Percentiles rank a stretch among this genome's conserved stretches.
Evolutionary conservation across 2,329 filamentous ascomycete genomes (phyloP).

Genomic region (Epichloe elymi): DNA sequence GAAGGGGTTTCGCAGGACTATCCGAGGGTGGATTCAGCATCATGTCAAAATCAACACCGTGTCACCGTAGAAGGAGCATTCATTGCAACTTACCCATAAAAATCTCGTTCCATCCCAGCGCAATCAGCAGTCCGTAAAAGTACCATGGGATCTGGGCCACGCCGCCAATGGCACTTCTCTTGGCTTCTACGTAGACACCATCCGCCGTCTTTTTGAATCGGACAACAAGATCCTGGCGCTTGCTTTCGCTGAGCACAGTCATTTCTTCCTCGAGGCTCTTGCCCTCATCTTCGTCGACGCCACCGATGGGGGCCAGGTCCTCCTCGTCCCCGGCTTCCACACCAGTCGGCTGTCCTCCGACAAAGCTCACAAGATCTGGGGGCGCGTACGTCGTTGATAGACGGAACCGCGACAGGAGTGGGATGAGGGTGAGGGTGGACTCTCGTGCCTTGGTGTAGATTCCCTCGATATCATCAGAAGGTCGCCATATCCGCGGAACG

Average conservation of each 20-base stretch:
- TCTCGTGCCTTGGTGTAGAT: conserved; percentile 86
- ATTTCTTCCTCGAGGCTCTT: conserved; percentile 95
- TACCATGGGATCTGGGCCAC: conserved; percentile 90
- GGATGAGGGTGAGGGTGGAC: conserved; percentile 81
- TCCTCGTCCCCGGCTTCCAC: conserved; percentile 78
- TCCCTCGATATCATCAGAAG: conserved; percentile 93
- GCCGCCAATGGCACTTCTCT: conserved; percentile 89
- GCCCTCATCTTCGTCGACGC: conserved; percentile 86
- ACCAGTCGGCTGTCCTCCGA: conserved; percentile 63
- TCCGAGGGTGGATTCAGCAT: not conserved
- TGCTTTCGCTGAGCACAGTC: conserved; percentile 80
- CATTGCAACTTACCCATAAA: conserved; percentile 56
- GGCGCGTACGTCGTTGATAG: conserved; percentile 60
- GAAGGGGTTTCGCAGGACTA: conserved; percentile 84
- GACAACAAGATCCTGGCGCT: conserved; percentile 81
- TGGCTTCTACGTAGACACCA: conserved; percentile 94
- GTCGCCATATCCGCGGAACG: conserved; percentile 92
- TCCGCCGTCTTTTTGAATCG: conserved; percentile 98
- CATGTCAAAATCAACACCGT: too few species aligned
- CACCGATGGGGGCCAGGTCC: conserved; percentile 76
- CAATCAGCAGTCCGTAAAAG: conserved; percentile 80
- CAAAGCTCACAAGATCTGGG: conserved; percentile 79
- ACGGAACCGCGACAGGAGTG: conserved; percentile 73
- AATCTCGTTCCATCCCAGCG: conserved; percentile 98
- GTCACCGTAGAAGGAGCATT: too few species aligned